Percentiles rank a stretch among this genome's conserved stretches.
phyloP scores from a whole-genome alignment of 306 rosid genomes.

The Astragalus membranaceus region DNA sequence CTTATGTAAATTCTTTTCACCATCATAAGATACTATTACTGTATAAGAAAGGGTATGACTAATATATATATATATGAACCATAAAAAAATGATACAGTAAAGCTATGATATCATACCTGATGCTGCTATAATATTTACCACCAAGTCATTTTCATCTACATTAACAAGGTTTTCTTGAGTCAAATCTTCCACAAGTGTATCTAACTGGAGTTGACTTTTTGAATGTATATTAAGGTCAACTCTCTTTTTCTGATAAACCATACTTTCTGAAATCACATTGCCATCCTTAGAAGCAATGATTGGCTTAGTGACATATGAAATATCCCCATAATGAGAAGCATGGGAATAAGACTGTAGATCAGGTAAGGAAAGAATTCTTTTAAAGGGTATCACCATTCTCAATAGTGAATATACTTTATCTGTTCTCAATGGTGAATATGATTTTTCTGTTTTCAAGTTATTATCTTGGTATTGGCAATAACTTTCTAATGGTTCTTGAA shows the following conservation, averaged over 20 bases:
- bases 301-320: not conserved
- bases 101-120: constrained; percentile 12
- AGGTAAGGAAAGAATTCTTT: constrained; percentile 21
- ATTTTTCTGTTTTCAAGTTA: not conserved
- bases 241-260: not conserved
- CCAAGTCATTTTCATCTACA: not conserved
- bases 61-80: not conserved
- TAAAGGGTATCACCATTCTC: not conserved
- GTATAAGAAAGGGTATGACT: not conserved
- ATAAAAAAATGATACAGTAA: not conserved
- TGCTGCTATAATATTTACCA: not conserved
- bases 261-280: not conserved
- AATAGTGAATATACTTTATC: not conserved
- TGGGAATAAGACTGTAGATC: constrained; percentile 13
- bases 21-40: not conserved
- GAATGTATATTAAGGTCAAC: no score
- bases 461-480: not conserved
- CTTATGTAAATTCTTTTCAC: not conserved
- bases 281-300: not conserved
- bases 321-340: not conserved
- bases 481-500: constrained; percentile 23
- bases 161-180: not conserved
- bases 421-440: not conserved
- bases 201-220: not conserved
- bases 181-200: constrained; percentile 5